Percentiles rank a stretch among this genome's conserved stretches.
phyloP scores from a whole-genome alignment of 2,329 filamentous ascomycete genomes.

The Trichoderma sp. region DNA sequence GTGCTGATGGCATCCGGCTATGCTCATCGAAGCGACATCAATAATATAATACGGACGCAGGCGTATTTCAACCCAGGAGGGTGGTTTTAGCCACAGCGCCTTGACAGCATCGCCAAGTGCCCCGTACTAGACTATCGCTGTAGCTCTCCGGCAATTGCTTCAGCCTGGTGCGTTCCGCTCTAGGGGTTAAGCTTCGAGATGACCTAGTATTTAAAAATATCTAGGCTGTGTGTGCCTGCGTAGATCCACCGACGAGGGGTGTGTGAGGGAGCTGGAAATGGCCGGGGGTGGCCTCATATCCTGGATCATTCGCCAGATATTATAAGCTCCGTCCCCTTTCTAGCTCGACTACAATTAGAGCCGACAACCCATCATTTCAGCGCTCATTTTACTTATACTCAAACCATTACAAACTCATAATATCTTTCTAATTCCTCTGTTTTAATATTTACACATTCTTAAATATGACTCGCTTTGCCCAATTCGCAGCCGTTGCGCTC shows the following conservation, averaged over 20 bases:
- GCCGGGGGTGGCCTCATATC: not conserved
- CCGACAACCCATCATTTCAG: not conserved
- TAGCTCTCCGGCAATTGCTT: not conserved
- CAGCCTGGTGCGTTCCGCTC: not conserved
- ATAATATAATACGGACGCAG: not conserved
- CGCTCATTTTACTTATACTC: not conserved
- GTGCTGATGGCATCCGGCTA: not conserved
- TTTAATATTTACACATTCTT: not conserved
- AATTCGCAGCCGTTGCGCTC: not conserved
- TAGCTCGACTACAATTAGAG: constrained; percentile 1
- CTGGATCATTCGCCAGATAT: not conserved
- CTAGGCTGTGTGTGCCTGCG: not conserved
- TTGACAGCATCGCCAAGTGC: not conserved
- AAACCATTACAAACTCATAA: not conserved
- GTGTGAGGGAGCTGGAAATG: not conserved
- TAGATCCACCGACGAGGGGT: not conserved
- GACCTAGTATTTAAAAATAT: not conserved
- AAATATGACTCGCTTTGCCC: not conserved
- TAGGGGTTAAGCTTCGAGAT: not conserved
- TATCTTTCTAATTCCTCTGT: not conserved
- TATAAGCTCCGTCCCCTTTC: constrained; percentile 7
- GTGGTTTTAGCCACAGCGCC: not conserved
- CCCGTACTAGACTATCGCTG: not conserved
- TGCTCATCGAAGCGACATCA: not conserved
- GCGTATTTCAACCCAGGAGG: not conserved